Conservation (phyloP, 2,329 filamentous ascomycete genomes). For the Phyllosticta citrichinensis region DNA sequence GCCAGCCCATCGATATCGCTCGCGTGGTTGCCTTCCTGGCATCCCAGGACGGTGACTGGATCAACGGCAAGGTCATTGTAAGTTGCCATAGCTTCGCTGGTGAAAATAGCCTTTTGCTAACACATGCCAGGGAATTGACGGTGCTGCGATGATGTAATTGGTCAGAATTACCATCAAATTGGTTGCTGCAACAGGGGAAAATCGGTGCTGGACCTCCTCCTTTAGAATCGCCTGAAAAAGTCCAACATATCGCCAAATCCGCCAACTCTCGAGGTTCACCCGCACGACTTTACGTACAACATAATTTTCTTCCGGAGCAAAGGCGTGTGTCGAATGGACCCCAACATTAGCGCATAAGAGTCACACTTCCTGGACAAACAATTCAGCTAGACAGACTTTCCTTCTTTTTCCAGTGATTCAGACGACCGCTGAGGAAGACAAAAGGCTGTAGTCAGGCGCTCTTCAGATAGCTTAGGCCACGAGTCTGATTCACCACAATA, state of each 20-base stretch:
- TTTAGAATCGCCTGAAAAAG: not conserved
- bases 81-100: conserved; percentile 12
- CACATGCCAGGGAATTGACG: conserved; percentile 16
- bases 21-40: conserved; percentile 53
- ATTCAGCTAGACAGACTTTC: not conserved
- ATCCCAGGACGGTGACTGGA: conserved; percentile 47
- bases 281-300: not conserved
- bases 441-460: not conserved
- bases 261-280: not conserved
- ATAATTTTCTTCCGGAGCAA: not conserved
- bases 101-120: conserved; percentile 12
- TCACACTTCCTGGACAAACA: not conserved
- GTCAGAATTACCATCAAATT: not conserved
- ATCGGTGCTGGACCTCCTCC: not conserved
- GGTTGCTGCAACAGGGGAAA: not conserved
- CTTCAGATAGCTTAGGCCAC: not conserved
- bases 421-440: not conserved
- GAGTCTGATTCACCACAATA: not conserved
- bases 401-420: not conserved
- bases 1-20: conserved; percentile 58
- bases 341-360: not conserved
- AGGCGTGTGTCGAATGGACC: not conserved
- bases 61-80: conserved; percentile 43
- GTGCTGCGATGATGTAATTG: conserved; percentile 33
- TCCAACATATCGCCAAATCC: not conserved